A percentile compares a stretch with the other conserved stretches of the same genome.
These are phyloP conservation scores for Camellia granthamiana DNA, from an alignment of 148 eudicot genomes.

Conservation along the genomic window DNA sequence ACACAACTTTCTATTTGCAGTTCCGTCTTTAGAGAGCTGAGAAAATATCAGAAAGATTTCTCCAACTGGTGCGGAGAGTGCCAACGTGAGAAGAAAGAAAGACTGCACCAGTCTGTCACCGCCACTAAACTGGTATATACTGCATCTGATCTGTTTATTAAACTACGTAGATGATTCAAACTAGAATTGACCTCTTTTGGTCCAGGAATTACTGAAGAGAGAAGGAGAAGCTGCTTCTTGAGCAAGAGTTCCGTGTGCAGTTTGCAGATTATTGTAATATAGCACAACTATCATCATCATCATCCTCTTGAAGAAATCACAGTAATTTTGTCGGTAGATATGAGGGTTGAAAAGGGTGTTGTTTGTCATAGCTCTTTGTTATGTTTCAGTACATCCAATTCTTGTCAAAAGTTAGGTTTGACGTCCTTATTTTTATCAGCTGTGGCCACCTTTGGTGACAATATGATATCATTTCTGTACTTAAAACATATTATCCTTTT, in stretches of 20 bases:
- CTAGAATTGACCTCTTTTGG: slow-evolving; percentile 7
- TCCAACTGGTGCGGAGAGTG: slow-evolving; percentile 95
- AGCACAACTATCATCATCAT: slow-evolving; percentile 2
- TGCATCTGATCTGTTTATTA: neutral
- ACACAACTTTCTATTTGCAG: slow-evolving; percentile 33
- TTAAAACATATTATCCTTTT: too few relatives aligned
- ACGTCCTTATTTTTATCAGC: slow-evolving; percentile 1
- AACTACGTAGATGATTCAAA: neutral
- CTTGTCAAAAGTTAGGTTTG: slow-evolving; percentile 6
- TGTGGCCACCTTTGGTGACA: neutral
- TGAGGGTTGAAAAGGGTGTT: slow-evolving; percentile 10
- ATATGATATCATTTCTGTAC: neutral
- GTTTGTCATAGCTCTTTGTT: slow-evolving; percentile 4
- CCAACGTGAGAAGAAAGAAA: slow-evolving; percentile 70
- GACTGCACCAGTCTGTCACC: slow-evolving; percentile 52
- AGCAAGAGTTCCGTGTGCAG: slow-evolving; percentile 9
- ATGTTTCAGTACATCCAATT: slow-evolving; percentile 11
- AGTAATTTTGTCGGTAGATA: neutral
- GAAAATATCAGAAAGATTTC: slow-evolving; percentile 79
- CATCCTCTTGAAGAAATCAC: neutral
- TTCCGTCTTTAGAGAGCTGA: slow-evolving; percentile 84
- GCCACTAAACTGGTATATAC: slow-evolving; percentile 56
- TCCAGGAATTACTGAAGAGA: slow-evolving; percentile 69
- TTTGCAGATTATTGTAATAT: slow-evolving; percentile 8
- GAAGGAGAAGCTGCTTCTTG: slow-evolving; percentile 31